These are phyloP conservation scores for Populus tomentosa DNA, from an alignment of 441 rosid genomes.

Conservation along the genomic window DNA sequence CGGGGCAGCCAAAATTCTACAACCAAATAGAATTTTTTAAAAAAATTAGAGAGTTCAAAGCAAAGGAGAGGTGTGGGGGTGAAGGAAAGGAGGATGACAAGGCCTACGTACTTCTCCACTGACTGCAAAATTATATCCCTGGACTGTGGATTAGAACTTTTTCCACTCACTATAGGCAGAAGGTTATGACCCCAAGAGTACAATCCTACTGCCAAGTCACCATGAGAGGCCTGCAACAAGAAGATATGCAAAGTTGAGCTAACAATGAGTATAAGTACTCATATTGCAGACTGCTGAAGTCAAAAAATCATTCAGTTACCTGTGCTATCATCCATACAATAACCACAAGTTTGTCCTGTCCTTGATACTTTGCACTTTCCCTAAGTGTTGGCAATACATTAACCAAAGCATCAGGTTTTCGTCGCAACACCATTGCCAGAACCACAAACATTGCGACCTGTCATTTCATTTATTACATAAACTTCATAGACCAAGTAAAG, in stretches of 20 bases:
- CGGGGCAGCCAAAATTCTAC: constrained; percentile 67
- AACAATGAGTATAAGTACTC: background rate
- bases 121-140: constrained; percentile 77
- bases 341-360: constrained; percentile 82
- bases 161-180: constrained; percentile 50
- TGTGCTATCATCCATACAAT: constrained; percentile 79
- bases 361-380: constrained; percentile 71
- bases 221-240: constrained; percentile 56
- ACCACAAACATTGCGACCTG: constrained; percentile 91
- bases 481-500: background rate
- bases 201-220: constrained; percentile 74
- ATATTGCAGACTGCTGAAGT: background rate
- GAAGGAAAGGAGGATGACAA: background rate
- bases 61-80: background rate
- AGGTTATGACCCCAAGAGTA: constrained; percentile 66
- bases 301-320: constrained; percentile 31
- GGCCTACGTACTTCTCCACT: constrained; percentile 57
- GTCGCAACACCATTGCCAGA: constrained; percentile 74
- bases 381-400: constrained; percentile 52
- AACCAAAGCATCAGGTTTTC: constrained; percentile 79
- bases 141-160: constrained; percentile 66
- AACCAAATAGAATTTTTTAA: background rate
- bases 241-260: background rate
- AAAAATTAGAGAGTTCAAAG: constrained; percentile 12
- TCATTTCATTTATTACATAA: constrained; percentile 20